Evolutionary conservation across 2,329 filamentous ascomycete genomes (phyloP), one percentile per base, ranked within the genome.

Genomic region (Aspergillus versicolor): DNA sequence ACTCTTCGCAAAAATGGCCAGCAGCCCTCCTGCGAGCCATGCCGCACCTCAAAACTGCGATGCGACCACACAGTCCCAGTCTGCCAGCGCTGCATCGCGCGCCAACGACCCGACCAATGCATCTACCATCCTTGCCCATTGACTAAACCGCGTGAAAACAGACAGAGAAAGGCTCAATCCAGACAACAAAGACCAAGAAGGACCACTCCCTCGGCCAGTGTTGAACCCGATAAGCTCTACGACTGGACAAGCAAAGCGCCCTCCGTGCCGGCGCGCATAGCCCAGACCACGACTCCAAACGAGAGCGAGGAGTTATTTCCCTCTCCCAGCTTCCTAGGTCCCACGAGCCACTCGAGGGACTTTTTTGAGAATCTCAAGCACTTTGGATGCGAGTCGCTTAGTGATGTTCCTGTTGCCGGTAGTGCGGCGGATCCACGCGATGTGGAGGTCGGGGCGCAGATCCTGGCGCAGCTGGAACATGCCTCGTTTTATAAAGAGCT

Each of bases 21-120:
- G n/a, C 49, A 63, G 8, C 60, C 64, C 2, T 66, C 64, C 3
- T 66, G 64, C 49, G 64, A 66, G 52, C 65, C 65, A 5, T 67
- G 65, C 41, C 62, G 65, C 5, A 65, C 61, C 46, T 61, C 64
- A 13, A 67, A 67, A 43, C 22, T 67, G n/a, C 63, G 65, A 17
- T 67, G 65, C 42, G 65, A 67, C 13, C 64, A 67, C 44, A 43
- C 54, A 22, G 55, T 43, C 4, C 65, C 65, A 11, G 41, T 55
- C 34, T 67, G 64, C 13, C 53, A 56, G 38, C 61, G 65, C 34
- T 66, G 65, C 17, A 24, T 52, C 12, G 50, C 51, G 7, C 52
- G 52, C 22, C 44, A 52, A 17, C 48, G 57, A 19, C 38, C 49
- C 12, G 61, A 56, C 5, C 24, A 46, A 2, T 65, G 62, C 32